Evolutionary conservation across 2,329 filamentous ascomycete genomes (phyloP), one percentile per base, ranked within the genome.

Genomic region (Stagonosporopsis chrysanthemi): DNA sequence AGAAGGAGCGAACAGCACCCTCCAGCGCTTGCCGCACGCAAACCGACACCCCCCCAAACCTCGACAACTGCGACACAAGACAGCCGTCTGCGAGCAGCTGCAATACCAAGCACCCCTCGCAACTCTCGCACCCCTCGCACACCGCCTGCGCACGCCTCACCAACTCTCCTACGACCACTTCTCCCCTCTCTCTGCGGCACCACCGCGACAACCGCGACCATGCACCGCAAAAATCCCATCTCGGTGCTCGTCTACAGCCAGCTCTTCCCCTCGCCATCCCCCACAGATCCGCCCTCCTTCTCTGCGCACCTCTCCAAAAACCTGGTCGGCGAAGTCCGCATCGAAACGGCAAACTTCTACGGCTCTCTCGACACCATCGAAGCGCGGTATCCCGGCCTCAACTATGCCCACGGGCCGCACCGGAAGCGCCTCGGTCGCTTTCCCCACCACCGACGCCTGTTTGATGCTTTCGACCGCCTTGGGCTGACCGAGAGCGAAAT

Each of bases 301-400:
- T 83, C 86, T 52, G 83, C 83, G 39, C 84, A 92, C 40, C 83
- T 93, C 43, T 86, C 88, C 66, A 86, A 88, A 58, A 84, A 86
- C 74, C 84, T 93, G 45, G 88, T 93, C 46, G 85, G 86, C 63
- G 90, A 93, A 79, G 90, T 93, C 56, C 88, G 90, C 56, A 87
- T 90, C 71, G 90, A 93, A 75, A 91, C 90, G 1, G 85, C 88
- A 64, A 85, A 87, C 48, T 93, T 91, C 78, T 93, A 91, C 76
- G 90, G 90, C 65, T 88, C 90, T 70, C 84, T 93, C 63, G 88
- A 91, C 71, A 91, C 88, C 24, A 86, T 89, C 65, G 90, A 94
- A 79, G 90, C 90, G 64, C 90, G 91, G 67, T 93, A 93, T 65
- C 90, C 90, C 0, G 90, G 90, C 28, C 84, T 94, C 53, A 90